Conservation (phyloP, 1,284 basidiomycete species). For the Ceratorhiza oryzae-sativae region DNA sequence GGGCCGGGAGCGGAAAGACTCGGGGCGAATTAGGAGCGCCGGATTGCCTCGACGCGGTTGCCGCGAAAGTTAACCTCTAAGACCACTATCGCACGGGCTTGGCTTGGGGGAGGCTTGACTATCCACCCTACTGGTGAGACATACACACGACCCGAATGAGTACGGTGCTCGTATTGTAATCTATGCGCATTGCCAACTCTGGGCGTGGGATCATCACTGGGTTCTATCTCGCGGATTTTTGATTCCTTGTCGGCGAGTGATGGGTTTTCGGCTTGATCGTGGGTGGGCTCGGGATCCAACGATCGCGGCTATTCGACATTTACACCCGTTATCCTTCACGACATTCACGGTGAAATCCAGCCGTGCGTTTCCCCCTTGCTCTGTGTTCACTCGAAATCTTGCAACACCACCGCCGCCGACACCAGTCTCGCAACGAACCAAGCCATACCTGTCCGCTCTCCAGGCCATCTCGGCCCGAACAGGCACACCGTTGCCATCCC, state of each 20-base stretch:
- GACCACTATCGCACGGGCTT: no score
- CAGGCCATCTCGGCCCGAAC: slow-evolving; percentile 66
- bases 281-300: no score
- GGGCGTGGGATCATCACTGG: background rate
- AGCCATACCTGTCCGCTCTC: slow-evolving; percentile 52
- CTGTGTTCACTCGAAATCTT: background rate
- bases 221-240: background rate
- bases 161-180: background rate
- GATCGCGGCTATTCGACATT: no score
- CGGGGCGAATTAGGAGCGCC: slow-evolving; percentile 20
- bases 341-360: no score
- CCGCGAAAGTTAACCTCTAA: no score
- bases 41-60: slow-evolving; percentile 7
- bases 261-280: no score
- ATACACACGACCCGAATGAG: no score
- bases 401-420: background rate
- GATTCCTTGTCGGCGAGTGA: background rate
- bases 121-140: no score
- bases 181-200: background rate
- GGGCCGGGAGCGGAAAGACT: slow-evolving; percentile 25
- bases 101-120: no score
- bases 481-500: slow-evolving; percentile 75
- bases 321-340: no score
- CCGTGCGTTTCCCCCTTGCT: background rate
- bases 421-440: background rate